These are phyloP conservation scores for Coemansia sp. DNA, from an alignment of 192 early-diverging fungal genomes.

Conservation along the genomic window DNA sequence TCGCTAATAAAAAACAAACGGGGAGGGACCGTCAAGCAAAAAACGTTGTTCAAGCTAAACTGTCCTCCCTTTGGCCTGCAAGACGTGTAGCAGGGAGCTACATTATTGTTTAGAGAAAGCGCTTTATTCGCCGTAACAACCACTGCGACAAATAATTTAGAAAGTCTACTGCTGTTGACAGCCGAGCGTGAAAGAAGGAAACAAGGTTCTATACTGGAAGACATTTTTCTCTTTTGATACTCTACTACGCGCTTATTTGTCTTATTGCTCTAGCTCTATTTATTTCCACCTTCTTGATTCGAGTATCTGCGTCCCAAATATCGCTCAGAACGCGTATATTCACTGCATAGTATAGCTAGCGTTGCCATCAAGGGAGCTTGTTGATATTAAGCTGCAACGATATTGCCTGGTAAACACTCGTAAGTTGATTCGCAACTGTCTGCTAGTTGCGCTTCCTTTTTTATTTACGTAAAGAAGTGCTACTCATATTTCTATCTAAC, in stretches of 20 bases:
- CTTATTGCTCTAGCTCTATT: not conserved
- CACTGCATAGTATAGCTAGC: not conserved
- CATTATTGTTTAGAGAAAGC: slow-evolving; percentile 4
- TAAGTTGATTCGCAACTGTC: not conserved
- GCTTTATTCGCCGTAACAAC: slow-evolving; percentile 1
- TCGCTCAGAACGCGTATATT: not conserved
- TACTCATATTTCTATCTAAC: not conserved
- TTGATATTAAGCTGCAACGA: not conserved
- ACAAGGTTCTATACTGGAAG: not conserved
- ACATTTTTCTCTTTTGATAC: not conserved
- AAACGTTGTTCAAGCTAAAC: not conserved
- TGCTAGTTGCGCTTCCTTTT: not conserved
- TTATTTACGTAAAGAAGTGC: not conserved
- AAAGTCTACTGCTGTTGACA: slow-evolving; percentile 2
- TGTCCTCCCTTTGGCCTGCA: not conserved
- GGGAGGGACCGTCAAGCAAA: not conserved
- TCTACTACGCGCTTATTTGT: not conserved
- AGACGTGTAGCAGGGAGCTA: not conserved
- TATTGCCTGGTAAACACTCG: not conserved
- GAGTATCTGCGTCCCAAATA: not conserved
- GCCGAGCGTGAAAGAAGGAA: not conserved
- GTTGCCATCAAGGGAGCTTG: not conserved
- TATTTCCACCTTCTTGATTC: not conserved
- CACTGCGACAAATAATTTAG: not conserved
- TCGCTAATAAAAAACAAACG: not conserved